phyloP scores from a whole-genome alignment of 2,329 filamentous ascomycete genomes.

The Purpureocillium takamizusanense region DNA sequence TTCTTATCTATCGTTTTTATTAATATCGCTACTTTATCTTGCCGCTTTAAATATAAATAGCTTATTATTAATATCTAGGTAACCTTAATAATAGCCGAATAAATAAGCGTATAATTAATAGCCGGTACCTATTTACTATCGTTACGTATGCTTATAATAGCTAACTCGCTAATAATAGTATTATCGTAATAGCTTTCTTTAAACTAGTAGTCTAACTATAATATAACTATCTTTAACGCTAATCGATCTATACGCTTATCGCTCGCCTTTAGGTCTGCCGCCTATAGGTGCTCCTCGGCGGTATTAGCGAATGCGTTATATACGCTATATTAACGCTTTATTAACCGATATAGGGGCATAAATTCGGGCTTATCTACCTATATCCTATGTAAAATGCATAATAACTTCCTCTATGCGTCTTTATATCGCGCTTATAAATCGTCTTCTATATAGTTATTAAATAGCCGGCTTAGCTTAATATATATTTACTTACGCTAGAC shows the following conservation, averaged over 20 bases:
- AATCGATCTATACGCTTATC: background rate
- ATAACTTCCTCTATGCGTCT: constrained; percentile 1
- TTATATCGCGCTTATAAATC: constrained; percentile 7
- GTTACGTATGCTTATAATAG: constrained; percentile 3
- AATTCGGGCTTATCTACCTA: background rate
- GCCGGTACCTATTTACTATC: constrained; percentile 3
- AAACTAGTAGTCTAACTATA: constrained; percentile 4
- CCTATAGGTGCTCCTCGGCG: background rate
- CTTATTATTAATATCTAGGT: constrained; percentile 6
- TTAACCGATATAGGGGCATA: background rate
- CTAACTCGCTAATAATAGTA: constrained; percentile 6
- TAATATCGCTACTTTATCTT: background rate
- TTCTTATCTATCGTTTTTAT: constrained; percentile 1
- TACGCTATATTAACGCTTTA: background rate
- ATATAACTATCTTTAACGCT: background rate
- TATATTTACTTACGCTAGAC: constrained; percentile 3
- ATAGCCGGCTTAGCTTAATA: constrained; percentile 2
- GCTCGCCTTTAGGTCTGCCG: background rate
- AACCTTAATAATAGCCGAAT: constrained; percentile 10
- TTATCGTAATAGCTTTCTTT: constrained; percentile 6
- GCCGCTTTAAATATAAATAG: constrained; percentile 5
- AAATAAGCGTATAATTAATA: constrained; percentile 6
- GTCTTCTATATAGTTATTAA: constrained; percentile 5
- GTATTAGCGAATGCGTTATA: background rate
- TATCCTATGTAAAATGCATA: constrained; percentile 1